These are phyloP conservation scores for Agrocybe chaxingu DNA, from an alignment of 768 basidiomycete species.

Conservation along the genomic window DNA sequence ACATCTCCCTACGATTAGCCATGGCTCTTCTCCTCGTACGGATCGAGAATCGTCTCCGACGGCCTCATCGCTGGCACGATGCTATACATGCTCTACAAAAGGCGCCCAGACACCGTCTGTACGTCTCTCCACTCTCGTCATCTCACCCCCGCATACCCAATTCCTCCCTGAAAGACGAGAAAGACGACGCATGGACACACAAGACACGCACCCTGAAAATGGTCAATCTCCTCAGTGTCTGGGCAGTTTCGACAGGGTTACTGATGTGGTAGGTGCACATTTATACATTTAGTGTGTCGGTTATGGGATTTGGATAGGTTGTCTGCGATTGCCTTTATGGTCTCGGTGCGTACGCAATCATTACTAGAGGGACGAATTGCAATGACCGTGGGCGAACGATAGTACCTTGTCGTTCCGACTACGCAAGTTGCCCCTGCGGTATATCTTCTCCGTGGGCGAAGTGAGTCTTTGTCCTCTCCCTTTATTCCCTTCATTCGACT, in stretches of 20 bases:
- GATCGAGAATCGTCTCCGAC: constrained; percentile 1
- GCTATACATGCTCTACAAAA: constrained; percentile 2
- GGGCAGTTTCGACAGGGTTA: constrained; percentile 1
- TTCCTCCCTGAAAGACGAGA: background rate
- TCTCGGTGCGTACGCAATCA: background rate
- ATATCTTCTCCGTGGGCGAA: constrained; percentile 3
- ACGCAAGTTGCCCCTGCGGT: background rate
- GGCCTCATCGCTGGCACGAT: constrained; percentile 6
- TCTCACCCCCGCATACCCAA: no score
- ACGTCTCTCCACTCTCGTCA: background rate
- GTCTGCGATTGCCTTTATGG: background rate
- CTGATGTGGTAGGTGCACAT: background rate
- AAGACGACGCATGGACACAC: no score
- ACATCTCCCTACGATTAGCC: background rate
- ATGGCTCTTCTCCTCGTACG: constrained; percentile 2
- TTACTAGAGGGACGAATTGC: background rate
- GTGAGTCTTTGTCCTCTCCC: background rate
- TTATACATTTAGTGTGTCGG: no score
- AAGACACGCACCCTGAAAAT: background rate
- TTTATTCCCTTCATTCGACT: background rate
- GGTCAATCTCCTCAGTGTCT: constrained; percentile 2
- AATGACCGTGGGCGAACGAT: background rate
- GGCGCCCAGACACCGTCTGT: background rate
- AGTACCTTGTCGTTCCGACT: background rate
- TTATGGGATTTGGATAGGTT: background rate